A percentile compares a stretch with the other conserved stretches of the same genome.
phyloP scores from a whole-genome alignment of 179 eudicot genomes.

The Spergularia azorica region DNA sequence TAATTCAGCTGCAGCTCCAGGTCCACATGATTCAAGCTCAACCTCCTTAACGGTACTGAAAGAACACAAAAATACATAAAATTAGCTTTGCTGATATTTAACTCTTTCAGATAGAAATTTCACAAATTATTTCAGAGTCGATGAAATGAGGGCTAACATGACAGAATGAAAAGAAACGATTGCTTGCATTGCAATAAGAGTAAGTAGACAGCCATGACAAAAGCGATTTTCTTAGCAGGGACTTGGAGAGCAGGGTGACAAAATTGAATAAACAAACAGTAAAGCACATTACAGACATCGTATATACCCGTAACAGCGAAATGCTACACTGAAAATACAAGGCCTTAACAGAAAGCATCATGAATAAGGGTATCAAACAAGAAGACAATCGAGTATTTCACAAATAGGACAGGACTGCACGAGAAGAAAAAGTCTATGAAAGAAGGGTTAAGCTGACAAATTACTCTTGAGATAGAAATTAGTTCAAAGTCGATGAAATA shows the following conservation, averaged over 20 bases:
- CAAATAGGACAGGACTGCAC: too few species aligned
- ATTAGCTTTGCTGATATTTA: not conserved
- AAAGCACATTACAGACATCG: too few species aligned
- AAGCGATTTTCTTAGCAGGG: too few species aligned
- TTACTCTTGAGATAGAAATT: too few species aligned
- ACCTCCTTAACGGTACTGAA: conserved; percentile 25
- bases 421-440: too few species aligned
- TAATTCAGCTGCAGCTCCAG: conserved; percentile 6
- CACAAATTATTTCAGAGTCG: not conserved
- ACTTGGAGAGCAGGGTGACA: too few species aligned
- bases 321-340: too few species aligned
- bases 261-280: too few species aligned
- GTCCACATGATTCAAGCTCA: not conserved
- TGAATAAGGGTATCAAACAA: not conserved
- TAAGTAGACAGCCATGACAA: too few species aligned
- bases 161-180: not conserved
- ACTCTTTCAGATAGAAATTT: not conserved
- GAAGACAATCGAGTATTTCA: not conserved
- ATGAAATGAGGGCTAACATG: not conserved
- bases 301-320: too few species aligned
- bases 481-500: too few species aligned
- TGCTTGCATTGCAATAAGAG: not conserved
- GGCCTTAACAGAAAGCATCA: not conserved
- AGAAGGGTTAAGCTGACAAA: too few species aligned
- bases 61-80: not conserved